Conservation (phyloP, 257 asterid species). For the Perilla frutescens region DNA sequence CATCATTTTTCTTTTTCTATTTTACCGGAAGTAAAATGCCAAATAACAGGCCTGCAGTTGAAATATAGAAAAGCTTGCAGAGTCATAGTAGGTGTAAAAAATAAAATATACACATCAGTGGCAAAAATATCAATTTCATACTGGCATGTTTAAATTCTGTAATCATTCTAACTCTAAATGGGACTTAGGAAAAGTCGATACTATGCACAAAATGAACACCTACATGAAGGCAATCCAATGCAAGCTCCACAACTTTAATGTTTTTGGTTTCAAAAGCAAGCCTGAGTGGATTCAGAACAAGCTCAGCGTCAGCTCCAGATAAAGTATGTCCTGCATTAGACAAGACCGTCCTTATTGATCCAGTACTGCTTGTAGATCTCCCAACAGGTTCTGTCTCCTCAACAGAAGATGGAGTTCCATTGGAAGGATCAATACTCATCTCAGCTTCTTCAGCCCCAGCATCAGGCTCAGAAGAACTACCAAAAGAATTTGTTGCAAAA, state of each 20-base stretch:
- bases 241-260: slow-evolving; percentile 88
- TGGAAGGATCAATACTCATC: slow-evolving; percentile 50
- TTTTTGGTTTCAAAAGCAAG: slow-evolving; percentile 93
- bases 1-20: background rate
- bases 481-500: slow-evolving; percentile 38
- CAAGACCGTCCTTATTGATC: slow-evolving; percentile 58
- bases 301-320: slow-evolving; percentile 85
- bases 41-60: slow-evolving; percentile 6
- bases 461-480: slow-evolving; percentile 60
- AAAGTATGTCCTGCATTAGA: slow-evolving; percentile 87
- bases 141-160: slow-evolving; percentile 24
- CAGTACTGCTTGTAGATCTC: slow-evolving; percentile 45
- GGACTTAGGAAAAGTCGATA: slow-evolving; percentile 30
- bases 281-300: slow-evolving; percentile 83
- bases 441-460: slow-evolving; percentile 52
- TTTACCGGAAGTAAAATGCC: slow-evolving; percentile 6
- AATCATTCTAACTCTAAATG: slow-evolving; percentile 21
- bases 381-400: slow-evolving; percentile 54
- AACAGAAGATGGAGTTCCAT: slow-evolving; percentile 46
- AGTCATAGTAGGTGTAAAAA: background rate
- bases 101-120: slow-evolving; percentile 11
- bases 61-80: slow-evolving; percentile 22
- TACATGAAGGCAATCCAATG: slow-evolving; percentile 99
- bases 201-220: slow-evolving; percentile 46
- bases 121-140: slow-evolving; percentile 25